Conservation (phyloP, 495 filamentous ascomycete genomes). For the Penicillium paxilli region DNA sequence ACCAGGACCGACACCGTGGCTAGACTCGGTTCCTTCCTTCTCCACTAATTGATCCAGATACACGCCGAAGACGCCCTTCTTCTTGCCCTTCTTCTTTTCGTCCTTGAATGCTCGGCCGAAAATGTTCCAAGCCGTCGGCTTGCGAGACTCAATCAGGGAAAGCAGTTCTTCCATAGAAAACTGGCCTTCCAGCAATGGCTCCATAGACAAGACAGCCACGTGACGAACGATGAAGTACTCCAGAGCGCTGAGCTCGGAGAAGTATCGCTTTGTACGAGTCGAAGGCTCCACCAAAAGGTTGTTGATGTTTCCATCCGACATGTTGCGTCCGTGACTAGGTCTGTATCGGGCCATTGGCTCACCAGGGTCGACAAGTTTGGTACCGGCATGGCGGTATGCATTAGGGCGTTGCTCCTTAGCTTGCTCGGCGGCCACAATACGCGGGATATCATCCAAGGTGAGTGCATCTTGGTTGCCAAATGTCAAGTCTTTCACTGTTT, state of each 20-base stretch:
- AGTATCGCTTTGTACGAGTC: conserved; percentile 71
- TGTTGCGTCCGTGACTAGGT: conserved; percentile 75
- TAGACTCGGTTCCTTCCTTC: conserved; percentile 91
- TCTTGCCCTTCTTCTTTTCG: conserved; percentile 73
- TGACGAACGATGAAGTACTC: conserved; percentile 98
- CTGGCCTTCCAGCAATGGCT: conserved; percentile 83
- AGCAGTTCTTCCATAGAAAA: conserved; percentile 96
- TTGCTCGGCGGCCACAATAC: conserved; percentile 94
- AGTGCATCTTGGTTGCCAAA: conserved; percentile 90
- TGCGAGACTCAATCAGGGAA: conserved; percentile 87
- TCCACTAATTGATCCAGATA: conserved; percentile 81
- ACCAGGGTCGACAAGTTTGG: conserved; percentile 63
- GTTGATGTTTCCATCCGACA: conserved; percentile 65
- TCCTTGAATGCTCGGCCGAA: conserved; percentile 96
- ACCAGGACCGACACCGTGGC: conserved; percentile 91
- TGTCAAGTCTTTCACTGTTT: conserved; percentile 71
- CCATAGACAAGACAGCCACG: conserved; percentile 93
- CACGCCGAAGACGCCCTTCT: conserved; percentile 93
- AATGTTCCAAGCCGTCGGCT: conserved; percentile 95
- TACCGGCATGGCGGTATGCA: conserved; percentile 73
- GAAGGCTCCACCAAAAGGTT: conserved; percentile 24
- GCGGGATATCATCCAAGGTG: conserved; percentile 95
- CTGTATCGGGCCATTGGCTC: conserved; percentile 68
- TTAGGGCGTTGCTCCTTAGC: conserved; percentile 88
- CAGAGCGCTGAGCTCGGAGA: conserved; percentile 91